These are phyloP conservation scores for Neovahlkampfia damariscottae DNA, from an alignment of 78 protist genomes.

Conservation along the genomic window DNA sequence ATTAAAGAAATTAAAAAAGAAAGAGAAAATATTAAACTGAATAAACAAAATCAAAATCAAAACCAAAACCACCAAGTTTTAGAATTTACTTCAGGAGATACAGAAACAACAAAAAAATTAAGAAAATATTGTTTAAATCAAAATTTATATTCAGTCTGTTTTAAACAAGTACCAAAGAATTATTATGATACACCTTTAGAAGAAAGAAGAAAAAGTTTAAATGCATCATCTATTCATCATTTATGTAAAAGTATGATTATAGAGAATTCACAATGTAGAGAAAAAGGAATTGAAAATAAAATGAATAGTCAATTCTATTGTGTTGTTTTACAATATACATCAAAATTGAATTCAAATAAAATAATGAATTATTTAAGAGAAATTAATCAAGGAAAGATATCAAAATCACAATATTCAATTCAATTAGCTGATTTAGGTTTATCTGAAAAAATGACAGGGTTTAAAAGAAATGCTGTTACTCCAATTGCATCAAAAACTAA, in stretches of 20 bases:
- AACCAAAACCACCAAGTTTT: too few relatives aligned
- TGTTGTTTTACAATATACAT: slow-evolving; percentile 7
- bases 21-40: too few relatives aligned
- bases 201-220: not conserved
- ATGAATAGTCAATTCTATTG: not conserved
- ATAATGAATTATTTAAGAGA: not conserved
- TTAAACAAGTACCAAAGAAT: not conserved
- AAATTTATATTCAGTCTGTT: too few relatives aligned
- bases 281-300: not conserved
- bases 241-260: slow-evolving; percentile 20
- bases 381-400: not conserved
- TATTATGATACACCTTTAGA: slow-evolving; percentile 4
- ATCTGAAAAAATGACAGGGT: slow-evolving; percentile 6
- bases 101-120: too few relatives aligned
- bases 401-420: not conserved
- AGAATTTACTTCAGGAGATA: too few relatives aligned
- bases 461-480: slow-evolving; percentile 6
- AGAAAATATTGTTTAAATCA: too few relatives aligned
- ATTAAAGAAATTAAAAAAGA: too few relatives aligned
- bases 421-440: not conserved
- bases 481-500: not conserved
- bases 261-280: not conserved
- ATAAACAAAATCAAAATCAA: too few relatives aligned
- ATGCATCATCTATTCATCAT: slow-evolving; percentile 5
- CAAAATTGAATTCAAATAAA: not conserved